Evolutionary conservation across 2,329 filamentous ascomycete genomes (phyloP), one percentile per base, ranked within the genome.

Genomic region (Colletotrichum sp.): DNA sequence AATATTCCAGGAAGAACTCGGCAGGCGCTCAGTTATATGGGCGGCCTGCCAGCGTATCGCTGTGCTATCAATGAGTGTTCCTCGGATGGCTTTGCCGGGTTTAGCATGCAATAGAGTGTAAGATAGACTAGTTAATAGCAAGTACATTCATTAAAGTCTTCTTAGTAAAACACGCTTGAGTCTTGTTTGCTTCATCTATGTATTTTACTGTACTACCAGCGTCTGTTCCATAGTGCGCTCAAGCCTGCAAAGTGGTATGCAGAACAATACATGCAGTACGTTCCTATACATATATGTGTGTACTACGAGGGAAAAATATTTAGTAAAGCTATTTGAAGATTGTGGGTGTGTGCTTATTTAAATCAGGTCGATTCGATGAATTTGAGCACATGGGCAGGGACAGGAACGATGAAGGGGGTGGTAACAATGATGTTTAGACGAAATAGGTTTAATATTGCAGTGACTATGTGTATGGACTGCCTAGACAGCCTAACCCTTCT

Each of bases 1-100:
- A 86, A 85, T 55, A 84, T 88, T 36, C 85, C 85, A 2, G 85
- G 85, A 0, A 87, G 86, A 78, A 76, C 78, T 13, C 73, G 82
- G 16, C 83, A 86, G 78, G 80, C 80, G 9, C 73, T 86, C 61
- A 81, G 84, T 52, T 88, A 80, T 61, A 67, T 81, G 36, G 81
- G 80, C 8, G 80, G 81, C 29, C 69, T 82, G 25, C 78, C 79
- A 12, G 78, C 25, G 25, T 66, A 30, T 22, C 34, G n/a, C 6
- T n/a, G 29, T 36, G 63, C 63, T n/a, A 29, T 66, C 15, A 30
- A 55, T 16, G 29, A 34, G 39, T 67, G 64, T 67, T 49, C 22
- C 25, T 16, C 39, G 0, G 29, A 34, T 62, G 29, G 59, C 3
- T 32, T 22, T n/a, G 27, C 59, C 8, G 19, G 52, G 55, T 62